Conservation (phyloP, 1,139 yeast species). For the Pichia sp. region DNA sequence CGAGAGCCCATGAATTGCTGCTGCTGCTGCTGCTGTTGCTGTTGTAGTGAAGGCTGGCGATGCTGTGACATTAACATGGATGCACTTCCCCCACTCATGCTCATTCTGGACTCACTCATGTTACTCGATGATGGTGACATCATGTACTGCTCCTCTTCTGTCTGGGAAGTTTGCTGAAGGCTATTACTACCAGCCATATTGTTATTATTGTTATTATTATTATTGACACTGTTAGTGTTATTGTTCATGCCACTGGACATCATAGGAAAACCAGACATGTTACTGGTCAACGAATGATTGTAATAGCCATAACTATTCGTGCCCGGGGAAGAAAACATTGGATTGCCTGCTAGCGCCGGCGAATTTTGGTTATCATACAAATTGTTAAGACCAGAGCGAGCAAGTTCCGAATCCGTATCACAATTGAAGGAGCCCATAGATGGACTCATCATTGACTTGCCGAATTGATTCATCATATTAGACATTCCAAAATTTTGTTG, state of each 20-base stretch:
- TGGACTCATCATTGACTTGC: conserved; percentile 9
- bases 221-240: neutral
- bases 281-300: conserved; percentile 2
- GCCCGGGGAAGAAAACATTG: conserved; percentile 8
- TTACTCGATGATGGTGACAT: conserved; percentile 45
- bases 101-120: conserved; percentile 37
- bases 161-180: neutral
- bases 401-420: conserved; percentile 4
- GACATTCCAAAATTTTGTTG: conserved; percentile 4
- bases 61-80: conserved; percentile 6
- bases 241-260: conserved; percentile 6
- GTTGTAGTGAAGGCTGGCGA: conserved; percentile 2
- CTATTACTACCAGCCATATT: neutral
- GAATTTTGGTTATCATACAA: conserved; percentile 8
- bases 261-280: conserved; percentile 21
- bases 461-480: conserved; percentile 11
- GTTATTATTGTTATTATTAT: conserved; percentile 16
- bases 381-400: conserved; percentile 4
- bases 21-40: neutral
- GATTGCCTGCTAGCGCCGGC: neutral
- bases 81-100: conserved; percentile 6
- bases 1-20: neutral
- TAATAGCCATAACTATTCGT: conserved; percentile 1
- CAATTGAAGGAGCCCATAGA: neutral
- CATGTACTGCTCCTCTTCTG: conserved; percentile 4